Base-by-base conservation (phyloP, 305 asterid genomes). In the Solanum chacoense region DNA sequence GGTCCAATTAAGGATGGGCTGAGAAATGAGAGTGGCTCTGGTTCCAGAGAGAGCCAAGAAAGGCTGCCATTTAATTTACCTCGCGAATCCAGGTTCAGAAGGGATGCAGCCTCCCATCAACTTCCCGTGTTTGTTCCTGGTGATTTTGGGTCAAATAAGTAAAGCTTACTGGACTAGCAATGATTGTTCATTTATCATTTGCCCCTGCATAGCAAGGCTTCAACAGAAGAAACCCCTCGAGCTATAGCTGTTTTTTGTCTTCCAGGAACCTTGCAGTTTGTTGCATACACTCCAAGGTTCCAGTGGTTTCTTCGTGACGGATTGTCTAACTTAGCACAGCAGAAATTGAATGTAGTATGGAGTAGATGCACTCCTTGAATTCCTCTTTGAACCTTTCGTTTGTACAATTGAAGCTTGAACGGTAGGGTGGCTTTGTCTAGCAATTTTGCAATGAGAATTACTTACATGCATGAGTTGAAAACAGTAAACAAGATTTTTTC, bases 51-150 rank as follows among this genome's bases (percentile, higher is more conserved):
- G 6, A 93, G 92, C 24, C 94, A 88, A 72, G 96, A 93, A 31
- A 92, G 90, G 90, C 88, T 89, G 79, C 87, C 92, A 0, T 29
- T 92, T 69, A 90, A 63, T 91, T 87, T 95, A 90, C 91, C 93
- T 1, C 93, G 92, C 16, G 98, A 95, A 31, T 88, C 97, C 1
- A 94, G 98, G 88, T 95, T 92, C 26, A 95, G 93, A 93, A 94
- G 99, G 93, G 98, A 94, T 67, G 90, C 94, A 3, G 95, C 91
- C 72, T 94, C 98, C 3, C 97, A 96, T 94, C 99, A 97, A 95
- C 99, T 97, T 55, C 99, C 99, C 0, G 94, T 97, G 85, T 97
- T 95, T 87, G 88, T 92, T 91, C 99, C 99, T 3, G 98, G 98
- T 67, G 95, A 92, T 90, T 91, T 91, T 40, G 94, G 93, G 88